phyloP scores from a whole-genome alignment of 805 yeast genomes.

The Debaryomyces castellii region DNA sequence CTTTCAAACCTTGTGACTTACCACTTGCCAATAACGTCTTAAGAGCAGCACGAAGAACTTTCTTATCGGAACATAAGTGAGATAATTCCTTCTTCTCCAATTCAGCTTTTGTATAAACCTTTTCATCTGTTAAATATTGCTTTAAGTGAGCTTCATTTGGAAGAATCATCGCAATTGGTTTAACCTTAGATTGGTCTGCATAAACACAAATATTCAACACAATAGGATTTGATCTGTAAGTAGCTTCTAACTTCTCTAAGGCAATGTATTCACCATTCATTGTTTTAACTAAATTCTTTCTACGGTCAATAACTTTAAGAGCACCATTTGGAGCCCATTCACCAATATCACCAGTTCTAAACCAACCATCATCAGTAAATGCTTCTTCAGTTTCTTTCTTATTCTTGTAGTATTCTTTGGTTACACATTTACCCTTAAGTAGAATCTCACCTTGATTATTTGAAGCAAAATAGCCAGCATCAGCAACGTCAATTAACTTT shows the following conservation, averaged over 20 bases:
- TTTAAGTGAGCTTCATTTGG: slow-evolving; percentile 72
- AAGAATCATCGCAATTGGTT: slow-evolving; percentile 88
- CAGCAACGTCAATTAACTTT: slow-evolving; percentile 87
- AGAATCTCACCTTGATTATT: slow-evolving; percentile 91
- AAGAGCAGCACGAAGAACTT: slow-evolving; percentile 53
- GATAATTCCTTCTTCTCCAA: slow-evolving; percentile 43
- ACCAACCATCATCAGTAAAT: slow-evolving; percentile 85
- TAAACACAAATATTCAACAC: slow-evolving; percentile 87
- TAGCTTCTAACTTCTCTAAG: slow-evolving; percentile 87
- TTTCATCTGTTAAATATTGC: slow-evolving; percentile 52
- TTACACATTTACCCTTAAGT: slow-evolving; percentile 72
- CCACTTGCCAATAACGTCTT: slow-evolving; percentile 72
- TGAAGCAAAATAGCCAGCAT: slow-evolving; percentile 87
- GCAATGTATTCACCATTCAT: slow-evolving; percentile 97
- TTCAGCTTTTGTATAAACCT: slow-evolving; percentile 47
- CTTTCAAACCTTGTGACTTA: slow-evolving; percentile 72
- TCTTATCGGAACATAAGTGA: slow-evolving; percentile 55
- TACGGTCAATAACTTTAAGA: slow-evolving; percentile 84
- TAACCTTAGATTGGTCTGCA: slow-evolving; percentile 84
- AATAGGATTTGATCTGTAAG: slow-evolving; percentile 77
- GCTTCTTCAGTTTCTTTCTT: slow-evolving; percentile 76
- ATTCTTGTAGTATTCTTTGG: slow-evolving; percentile 78
- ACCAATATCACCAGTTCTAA: slow-evolving; percentile 95
- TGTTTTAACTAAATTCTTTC: slow-evolving; percentile 94
- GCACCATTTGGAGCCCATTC: slow-evolving; percentile 85